Evolutionary conservation across 2,329 filamentous ascomycete genomes (phyloP).

Genomic region (Cercospora sp.): DNA sequence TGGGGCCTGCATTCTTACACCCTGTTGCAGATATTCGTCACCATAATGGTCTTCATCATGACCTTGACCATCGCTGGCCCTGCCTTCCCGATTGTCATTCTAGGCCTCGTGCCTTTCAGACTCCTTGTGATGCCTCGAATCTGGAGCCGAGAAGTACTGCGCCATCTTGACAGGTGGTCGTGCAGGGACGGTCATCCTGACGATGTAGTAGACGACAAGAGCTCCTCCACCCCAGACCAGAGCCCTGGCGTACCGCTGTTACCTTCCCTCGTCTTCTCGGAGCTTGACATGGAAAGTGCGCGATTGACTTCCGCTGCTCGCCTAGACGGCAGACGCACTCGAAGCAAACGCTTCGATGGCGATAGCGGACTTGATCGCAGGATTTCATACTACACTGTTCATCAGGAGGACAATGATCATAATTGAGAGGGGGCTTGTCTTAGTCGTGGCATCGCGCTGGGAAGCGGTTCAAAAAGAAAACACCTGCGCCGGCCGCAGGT

Average conservation of each 20-base stretch:
- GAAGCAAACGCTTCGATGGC: conserved; percentile 1
- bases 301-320: neutral
- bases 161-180: conserved; percentile 51
- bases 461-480: neutral
- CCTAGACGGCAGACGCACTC: neutral
- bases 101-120: conserved; percentile 63
- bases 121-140: conserved; percentile 61
- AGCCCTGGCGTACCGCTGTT: neutral
- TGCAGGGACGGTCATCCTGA: conserved; percentile 42
- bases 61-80: conserved; percentile 63
- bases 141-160: conserved; percentile 60
- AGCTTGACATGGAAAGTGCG: neutral
- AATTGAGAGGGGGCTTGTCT: neutral
- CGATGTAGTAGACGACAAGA: conserved; percentile 14
- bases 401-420: neutral
- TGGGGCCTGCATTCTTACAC: conserved; percentile 61
- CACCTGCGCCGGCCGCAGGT: neutral
- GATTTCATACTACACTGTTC: neutral
- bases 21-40: conserved; percentile 57
- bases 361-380: neutral
- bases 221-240: neutral
- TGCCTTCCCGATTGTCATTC: conserved; percentile 64
- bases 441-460: neutral
- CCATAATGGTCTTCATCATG: conserved; percentile 60
- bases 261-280: conserved; percentile 1